phyloP scores from a whole-genome alignment of 2,329 filamentous ascomycete species.

The Aspergillus eucalypticola region DNA sequence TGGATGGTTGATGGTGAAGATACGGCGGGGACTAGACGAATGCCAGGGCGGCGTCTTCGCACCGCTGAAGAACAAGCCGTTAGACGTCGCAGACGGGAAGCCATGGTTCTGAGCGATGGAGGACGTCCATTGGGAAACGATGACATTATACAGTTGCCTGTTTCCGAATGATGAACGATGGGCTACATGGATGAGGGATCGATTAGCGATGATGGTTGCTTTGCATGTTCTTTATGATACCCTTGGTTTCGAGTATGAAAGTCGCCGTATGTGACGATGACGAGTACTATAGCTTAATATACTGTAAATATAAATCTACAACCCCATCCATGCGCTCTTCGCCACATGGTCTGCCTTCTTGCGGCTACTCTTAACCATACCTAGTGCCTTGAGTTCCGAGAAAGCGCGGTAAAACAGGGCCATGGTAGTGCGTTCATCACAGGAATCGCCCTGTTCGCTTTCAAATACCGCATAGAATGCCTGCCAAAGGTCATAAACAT shows the following conservation, averaged over 20 bases:
- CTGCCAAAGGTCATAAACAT: slow-evolving; percentile 62
- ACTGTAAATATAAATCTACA: slow-evolving; percentile 26
- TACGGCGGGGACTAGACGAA: slow-evolving; percentile 45
- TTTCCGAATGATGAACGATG: slow-evolving; percentile 29
- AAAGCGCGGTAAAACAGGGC: slow-evolving; percentile 82
- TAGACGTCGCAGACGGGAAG: slow-evolving; percentile 75
- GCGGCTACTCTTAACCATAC: slow-evolving; percentile 83
- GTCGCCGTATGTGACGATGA: neutral
- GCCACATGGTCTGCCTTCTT: slow-evolving; percentile 92
- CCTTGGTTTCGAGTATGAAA: slow-evolving; percentile 20
- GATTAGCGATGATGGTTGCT: neutral
- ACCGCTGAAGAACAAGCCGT: slow-evolving; percentile 64
- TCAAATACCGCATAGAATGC: slow-evolving; percentile 59
- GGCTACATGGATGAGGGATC: neutral
- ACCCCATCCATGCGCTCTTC: slow-evolving; percentile 77
- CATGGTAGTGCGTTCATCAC: slow-evolving; percentile 47
- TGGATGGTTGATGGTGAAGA: slow-evolving; percentile 56
- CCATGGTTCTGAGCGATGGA: slow-evolving; percentile 89
- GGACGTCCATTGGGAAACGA: slow-evolving; percentile 69
- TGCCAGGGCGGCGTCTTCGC: slow-evolving; percentile 35
- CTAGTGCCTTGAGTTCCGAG: slow-evolving; percentile 81
- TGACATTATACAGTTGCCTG: slow-evolving; percentile 72
- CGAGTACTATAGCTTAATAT: slow-evolving; percentile 6
- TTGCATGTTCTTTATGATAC: slow-evolving; percentile 31
- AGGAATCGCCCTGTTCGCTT: slow-evolving; percentile 32